These are phyloP conservation scores for Botrytis sinoallii DNA, from an alignment of 2,329 filamentous ascomycete species.

Conservation along the genomic window DNA sequence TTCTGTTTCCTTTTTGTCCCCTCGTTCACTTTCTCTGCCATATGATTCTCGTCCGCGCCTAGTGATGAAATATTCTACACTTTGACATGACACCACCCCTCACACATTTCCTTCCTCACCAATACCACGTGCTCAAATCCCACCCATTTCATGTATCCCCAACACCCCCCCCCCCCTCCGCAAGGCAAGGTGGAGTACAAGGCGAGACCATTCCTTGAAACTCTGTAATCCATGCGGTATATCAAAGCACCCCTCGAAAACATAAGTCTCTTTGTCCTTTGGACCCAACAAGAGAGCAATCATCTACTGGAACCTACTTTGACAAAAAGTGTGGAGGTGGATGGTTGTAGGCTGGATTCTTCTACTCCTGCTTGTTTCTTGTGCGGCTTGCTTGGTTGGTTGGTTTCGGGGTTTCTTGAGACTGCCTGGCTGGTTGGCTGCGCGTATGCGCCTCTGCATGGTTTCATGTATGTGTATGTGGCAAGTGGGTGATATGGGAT, in stretches of 20 bases:
- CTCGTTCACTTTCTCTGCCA: neutral
- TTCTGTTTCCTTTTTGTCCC: neutral
- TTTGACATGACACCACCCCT: too few relatives aligned
- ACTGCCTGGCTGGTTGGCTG: neutral
- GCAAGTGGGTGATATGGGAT: neutral
- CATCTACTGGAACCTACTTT: conserved; percentile 2
- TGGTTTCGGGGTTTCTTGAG: too few relatives aligned
- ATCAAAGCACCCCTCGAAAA: conserved; percentile 40
- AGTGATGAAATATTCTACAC: neutral
- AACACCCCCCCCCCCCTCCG: conserved; percentile 43
- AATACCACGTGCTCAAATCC: neutral
- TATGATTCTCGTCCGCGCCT: neutral
- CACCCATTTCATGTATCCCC: neutral
- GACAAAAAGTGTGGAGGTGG: neutral
- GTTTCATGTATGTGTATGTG: too few relatives aligned
- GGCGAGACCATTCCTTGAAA: conserved; percentile 70
- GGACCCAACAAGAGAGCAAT: neutral
- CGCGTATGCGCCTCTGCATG: too few relatives aligned
- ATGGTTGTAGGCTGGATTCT: neutral
- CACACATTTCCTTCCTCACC: neutral
- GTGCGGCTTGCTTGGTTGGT: too few relatives aligned
- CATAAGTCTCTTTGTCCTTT: neutral
- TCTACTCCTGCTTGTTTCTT: conserved; percentile 5
- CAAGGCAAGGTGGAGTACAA: conserved; percentile 75
- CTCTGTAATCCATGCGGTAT: conserved; percentile 75